These are phyloP conservation scores for Stellera chamaejasme DNA, from an alignment of 345 rosid genomes.

Conservation along the genomic window DNA sequence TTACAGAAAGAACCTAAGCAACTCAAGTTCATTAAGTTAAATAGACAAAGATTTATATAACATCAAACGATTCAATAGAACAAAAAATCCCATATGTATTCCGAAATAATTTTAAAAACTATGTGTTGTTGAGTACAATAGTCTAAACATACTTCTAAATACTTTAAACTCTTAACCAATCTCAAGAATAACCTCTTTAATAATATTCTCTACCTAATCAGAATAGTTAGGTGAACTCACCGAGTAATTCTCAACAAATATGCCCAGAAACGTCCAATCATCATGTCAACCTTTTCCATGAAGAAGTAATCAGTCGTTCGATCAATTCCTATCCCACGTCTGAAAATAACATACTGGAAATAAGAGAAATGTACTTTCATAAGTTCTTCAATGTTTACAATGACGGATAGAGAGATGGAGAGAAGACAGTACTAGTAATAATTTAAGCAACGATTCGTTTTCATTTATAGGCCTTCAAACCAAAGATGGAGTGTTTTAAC, in stretches of 20 bases:
- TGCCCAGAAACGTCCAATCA: conserved; percentile 67
- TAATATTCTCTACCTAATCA: neutral
- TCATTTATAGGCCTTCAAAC: too few species aligned
- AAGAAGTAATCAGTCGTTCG: conserved; percentile 63
- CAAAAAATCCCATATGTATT: too few species aligned
- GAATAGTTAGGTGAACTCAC: conserved; percentile 21
- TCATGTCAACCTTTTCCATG: conserved; percentile 70
- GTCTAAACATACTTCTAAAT: neutral
- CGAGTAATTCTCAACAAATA: conserved; percentile 41
- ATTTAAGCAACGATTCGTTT: neutral
- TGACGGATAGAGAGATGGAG: too few species aligned
- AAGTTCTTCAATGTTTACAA: too few species aligned
- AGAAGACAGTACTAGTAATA: neutral
- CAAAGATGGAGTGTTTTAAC: too few species aligned
- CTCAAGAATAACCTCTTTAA: neutral
- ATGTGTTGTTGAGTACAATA: neutral
- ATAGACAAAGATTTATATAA: conserved; percentile 4
- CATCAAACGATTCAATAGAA: too few species aligned
- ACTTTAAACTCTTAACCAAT: neutral
- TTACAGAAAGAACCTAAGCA: too few species aligned
- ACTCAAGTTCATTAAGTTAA: conserved; percentile 2
- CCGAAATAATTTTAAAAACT: too few species aligned
- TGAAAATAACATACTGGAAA: conserved; percentile 65
- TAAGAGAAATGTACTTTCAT: neutral
- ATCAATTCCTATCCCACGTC: conserved; percentile 84